Evolutionary conservation across 208 protist genomes (phyloP).

Genomic region (Trypanosoma cruzi): DNA sequence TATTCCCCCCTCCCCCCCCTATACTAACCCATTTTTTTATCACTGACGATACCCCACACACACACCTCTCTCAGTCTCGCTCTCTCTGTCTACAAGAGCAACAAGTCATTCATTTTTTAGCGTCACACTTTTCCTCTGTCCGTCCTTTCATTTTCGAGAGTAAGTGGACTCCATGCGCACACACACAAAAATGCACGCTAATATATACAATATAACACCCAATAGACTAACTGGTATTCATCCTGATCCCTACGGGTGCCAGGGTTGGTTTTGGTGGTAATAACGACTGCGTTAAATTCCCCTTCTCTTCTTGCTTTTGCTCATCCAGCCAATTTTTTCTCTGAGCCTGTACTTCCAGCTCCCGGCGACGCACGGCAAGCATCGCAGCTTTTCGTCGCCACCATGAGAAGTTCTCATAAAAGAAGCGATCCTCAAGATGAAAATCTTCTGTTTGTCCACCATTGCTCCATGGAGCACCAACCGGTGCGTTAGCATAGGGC

Average conservation of each 20-base stretch:
- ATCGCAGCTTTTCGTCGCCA: constrained; percentile 80
- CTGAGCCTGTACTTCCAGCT: constrained; percentile 78
- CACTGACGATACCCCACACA: neutral
- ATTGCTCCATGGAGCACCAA: constrained; percentile 85
- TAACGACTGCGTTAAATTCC: constrained; percentile 30
- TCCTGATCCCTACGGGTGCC: constrained; percentile 66
- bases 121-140: neutral
- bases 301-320: constrained; percentile 33
- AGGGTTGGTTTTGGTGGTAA: constrained; percentile 71
- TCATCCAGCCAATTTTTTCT: constrained; percentile 77
- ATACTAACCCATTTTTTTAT: neutral
- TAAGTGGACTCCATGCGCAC: neutral
- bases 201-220: neutral
- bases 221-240: constrained; percentile 21
- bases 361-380: constrained; percentile 76
- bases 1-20: neutral
- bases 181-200: neutral
- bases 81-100: neutral
- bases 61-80: neutral
- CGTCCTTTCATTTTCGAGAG: neutral
- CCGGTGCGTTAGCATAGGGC: constrained; percentile 89
- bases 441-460: constrained; percentile 93
- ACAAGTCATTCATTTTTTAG: neutral
- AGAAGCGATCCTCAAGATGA: constrained; percentile 90
- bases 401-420: constrained; percentile 89